These are phyloP conservation scores for Raddia distichophylla DNA, from an alignment of 176 grass and related monocot species.

Conservation along the genomic window DNA sequence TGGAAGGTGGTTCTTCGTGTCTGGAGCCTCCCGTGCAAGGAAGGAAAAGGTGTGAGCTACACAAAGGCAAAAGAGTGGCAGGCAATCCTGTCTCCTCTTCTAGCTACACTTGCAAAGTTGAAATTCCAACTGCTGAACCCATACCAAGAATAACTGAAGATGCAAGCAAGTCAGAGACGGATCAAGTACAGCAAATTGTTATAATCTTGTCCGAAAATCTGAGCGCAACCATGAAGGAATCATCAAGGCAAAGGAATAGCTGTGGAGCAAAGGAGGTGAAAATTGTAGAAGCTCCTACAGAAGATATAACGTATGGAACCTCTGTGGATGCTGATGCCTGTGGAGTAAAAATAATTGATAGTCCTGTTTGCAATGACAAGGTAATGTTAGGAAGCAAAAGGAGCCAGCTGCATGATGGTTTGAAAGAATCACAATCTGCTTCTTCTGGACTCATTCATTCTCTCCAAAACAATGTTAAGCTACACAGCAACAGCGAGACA, in stretches of 20 bases:
- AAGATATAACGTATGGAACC: constrained; percentile 15
- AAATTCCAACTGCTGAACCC: constrained; percentile 21
- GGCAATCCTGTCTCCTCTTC: constrained; percentile 1
- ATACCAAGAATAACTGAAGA: constrained; percentile 9
- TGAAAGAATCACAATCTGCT: not conserved
- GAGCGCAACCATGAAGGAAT: not conserved
- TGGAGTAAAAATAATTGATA: not conserved
- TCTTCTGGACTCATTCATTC: not conserved
- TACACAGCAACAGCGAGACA: not conserved
- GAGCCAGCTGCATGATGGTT: not conserved
- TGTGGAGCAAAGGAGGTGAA: constrained; percentile 16
- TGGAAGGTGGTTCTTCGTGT: constrained; percentile 68
- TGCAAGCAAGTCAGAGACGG: not conserved
- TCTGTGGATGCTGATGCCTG: not conserved
- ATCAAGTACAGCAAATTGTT: constrained; percentile 2
- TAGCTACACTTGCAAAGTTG: constrained; percentile 31
- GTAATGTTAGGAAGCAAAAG: constrained; percentile 5
- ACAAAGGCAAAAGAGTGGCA: constrained; percentile 74
- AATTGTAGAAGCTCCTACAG: constrained; percentile 25
- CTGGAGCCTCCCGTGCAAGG: constrained; percentile 53
- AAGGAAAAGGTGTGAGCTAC: constrained; percentile 86
- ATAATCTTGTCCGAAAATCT: not conserved
- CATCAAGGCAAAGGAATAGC: constrained; percentile 20
- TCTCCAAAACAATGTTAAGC: not conserved
- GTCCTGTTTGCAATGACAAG: not conserved